Percentiles rank a stretch among this genome's conserved stretches.
phyloP scores from a whole-genome alignment of 257 asterid species.

The Jacaranda copaia region DNA sequence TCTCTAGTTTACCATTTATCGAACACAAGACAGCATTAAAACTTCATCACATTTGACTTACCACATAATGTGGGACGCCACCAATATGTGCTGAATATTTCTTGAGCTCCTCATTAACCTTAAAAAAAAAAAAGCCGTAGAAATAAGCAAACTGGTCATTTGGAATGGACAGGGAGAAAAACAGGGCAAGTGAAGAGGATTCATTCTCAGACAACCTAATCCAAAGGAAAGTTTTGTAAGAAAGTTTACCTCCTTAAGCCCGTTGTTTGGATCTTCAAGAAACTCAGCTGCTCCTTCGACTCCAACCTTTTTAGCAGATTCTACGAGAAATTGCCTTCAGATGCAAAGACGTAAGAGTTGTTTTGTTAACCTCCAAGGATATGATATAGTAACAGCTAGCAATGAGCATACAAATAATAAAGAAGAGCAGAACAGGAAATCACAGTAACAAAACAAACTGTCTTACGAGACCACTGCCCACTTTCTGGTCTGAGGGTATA shows the following conservation, averaged over 20 bases:
- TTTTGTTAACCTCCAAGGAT: background rate
- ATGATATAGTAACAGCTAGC: background rate
- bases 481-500: too few relatives aligned
- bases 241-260: conserved; percentile 75
- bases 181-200: too few relatives aligned
- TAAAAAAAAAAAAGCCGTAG: background rate
- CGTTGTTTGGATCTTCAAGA: conserved; percentile 86
- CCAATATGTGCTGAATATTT: conserved; percentile 50
- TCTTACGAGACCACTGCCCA: too few relatives aligned
- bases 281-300: conserved; percentile 91
- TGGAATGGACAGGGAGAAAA: background rate
- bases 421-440: background rate
- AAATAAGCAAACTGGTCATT: background rate
- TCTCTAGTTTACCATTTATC: background rate
- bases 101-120: conserved; percentile 62
- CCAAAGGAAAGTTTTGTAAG: background rate
- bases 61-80: conserved; percentile 74
- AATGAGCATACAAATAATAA: background rate
- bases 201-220: background rate
- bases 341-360: conserved; percentile 27
- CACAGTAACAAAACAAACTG: background rate
- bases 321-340: conserved; percentile 72
- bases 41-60: conserved; percentile 32
- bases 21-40: background rate
- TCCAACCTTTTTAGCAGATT: conserved; percentile 81